A percentile compares a stretch with the other conserved stretches of the same genome.
Evolutionary conservation across 2,329 filamentous ascomycete genomes (phyloP).

Genomic region (Cordyceps farinosa): DNA sequence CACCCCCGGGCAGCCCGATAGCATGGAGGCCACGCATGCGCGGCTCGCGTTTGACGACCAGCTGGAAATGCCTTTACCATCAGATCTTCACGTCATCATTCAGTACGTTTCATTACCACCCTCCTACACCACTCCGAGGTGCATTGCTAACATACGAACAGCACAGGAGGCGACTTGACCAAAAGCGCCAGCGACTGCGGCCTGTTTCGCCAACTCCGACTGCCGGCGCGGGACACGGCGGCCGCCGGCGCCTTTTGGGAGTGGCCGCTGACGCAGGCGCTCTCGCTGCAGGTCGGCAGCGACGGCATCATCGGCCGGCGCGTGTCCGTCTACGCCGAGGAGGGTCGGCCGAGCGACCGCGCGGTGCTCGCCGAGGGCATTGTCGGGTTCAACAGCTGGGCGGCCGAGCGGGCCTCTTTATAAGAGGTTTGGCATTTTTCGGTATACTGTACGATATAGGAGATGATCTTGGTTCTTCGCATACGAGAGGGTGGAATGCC

Average conservation of each 20-base stretch:
- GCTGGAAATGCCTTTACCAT: constrained; percentile 20
- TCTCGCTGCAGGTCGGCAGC: constrained; percentile 43
- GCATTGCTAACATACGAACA: constrained; percentile 18
- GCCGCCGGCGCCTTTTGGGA: constrained; percentile 29
- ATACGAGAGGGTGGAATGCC: no score
- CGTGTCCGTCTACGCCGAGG: constrained; percentile 38
- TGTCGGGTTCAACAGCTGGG: constrained; percentile 43
- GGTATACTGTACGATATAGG: not conserved
- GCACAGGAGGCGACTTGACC: constrained; percentile 43
- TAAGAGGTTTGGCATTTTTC: not conserved
- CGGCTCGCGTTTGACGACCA: constrained; percentile 35
- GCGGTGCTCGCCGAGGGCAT: constrained; percentile 45
- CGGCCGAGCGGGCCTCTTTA: constrained; percentile 8
- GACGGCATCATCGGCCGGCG: constrained; percentile 48
- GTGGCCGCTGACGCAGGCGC: constrained; percentile 33
- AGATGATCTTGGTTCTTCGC: no score
- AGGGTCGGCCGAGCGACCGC: constrained; percentile 22
- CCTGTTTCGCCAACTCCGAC: constrained; percentile 37
- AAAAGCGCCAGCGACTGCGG: constrained; percentile 39
- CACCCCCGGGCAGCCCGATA: constrained; percentile 36
- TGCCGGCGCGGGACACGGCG: constrained; percentile 21
- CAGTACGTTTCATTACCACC: constrained; percentile 33
- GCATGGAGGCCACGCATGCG: constrained; percentile 40
- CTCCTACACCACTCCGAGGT: no score
- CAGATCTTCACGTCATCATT: constrained; percentile 38